Evolutionary conservation across 345 rosid genomes (phyloP).

Genomic region (Odontarrhena argentea): DNA sequence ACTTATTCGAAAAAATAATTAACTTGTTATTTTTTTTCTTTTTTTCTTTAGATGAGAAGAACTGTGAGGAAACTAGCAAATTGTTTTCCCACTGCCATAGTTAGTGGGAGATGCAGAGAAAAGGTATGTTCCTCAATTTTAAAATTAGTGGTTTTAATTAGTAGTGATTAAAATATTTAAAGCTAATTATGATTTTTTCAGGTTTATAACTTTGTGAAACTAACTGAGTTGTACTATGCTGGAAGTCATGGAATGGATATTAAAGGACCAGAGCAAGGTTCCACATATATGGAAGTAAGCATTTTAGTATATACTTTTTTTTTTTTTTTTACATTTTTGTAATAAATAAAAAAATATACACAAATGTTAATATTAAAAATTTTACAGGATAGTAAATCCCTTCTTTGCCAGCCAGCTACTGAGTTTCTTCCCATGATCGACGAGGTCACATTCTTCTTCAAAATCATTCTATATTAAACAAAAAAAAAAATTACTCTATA

Average conservation of each 20-base stretch:
- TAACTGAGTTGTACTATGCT: conserved; percentile 84
- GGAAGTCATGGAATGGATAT: conserved; percentile 99
- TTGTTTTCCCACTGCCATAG: conserved; percentile 89
- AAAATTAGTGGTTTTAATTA: neutral
- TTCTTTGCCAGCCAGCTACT: conserved; percentile 81
- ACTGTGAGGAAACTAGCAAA: conserved; percentile 72
- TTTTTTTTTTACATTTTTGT: no score
- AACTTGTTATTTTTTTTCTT: neutral
- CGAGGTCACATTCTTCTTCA: conserved; percentile 54
- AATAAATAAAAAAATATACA: no score
- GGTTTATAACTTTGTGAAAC: conserved; percentile 64
- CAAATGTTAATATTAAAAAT: neutral
- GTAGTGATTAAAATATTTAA: neutral
- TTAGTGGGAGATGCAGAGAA: conserved; percentile 91
- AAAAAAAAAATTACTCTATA: neutral
- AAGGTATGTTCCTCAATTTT: conserved; percentile 63
- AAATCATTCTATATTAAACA: neutral
- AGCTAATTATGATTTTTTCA: conserved; percentile 13
- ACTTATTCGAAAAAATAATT: neutral
- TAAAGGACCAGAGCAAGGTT: conserved; percentile 74
- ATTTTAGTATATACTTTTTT: conserved; percentile 12
- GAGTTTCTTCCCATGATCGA: conserved; percentile 88
- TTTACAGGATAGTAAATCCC: conserved; percentile 47
- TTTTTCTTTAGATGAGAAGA: conserved; percentile 68
- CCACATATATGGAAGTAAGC: conserved; percentile 40